Percentiles rank a stretch among this genome's conserved stretches.
Evolutionary conservation across 345 rosid genomes (phyloP).

Genomic region (Bruguiera sexangula): DNA sequence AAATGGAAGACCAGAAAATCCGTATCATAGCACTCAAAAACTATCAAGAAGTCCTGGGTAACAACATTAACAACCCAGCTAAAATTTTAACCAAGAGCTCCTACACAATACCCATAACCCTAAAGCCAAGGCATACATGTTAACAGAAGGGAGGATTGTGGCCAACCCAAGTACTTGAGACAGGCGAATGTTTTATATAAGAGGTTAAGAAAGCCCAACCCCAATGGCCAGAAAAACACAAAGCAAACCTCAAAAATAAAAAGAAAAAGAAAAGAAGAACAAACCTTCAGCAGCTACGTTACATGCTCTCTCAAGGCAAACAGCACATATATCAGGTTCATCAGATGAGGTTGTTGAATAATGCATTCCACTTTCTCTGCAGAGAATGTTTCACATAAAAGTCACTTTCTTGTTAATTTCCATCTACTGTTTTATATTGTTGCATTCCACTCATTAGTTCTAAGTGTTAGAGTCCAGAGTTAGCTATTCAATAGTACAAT

Average conservation of each 20-base stretch:
- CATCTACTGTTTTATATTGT: too few relatives aligned
- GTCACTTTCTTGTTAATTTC: too few relatives aligned
- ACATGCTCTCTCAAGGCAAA: constrained; percentile 87
- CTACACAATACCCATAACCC: not conserved
- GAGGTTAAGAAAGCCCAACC: not conserved
- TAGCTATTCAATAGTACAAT: too few relatives aligned
- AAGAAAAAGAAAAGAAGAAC: constrained; percentile 15
- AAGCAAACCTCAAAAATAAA: not conserved
- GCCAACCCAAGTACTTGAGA: not conserved
- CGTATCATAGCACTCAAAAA: not conserved
- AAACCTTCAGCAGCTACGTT: constrained; percentile 93
- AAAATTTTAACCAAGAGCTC: not conserved
- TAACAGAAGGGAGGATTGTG: not conserved
- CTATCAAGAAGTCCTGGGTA: not conserved
- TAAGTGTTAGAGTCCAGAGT: too few relatives aligned
- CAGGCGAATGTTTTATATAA: not conserved
- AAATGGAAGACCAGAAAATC: too few relatives aligned
- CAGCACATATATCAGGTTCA: constrained; percentile 85
- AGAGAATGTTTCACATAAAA: constrained; percentile 6
- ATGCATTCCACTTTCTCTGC: constrained; percentile 83
- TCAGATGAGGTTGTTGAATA: constrained; percentile 50
- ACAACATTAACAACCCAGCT: too few relatives aligned
- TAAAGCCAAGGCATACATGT: not conserved
- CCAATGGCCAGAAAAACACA: not conserved
- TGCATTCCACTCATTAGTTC: too few relatives aligned